Evolutionary conservation across 192 early-diverging fungal species (phyloP).

Genomic region (Gigaspora rosea): DNA sequence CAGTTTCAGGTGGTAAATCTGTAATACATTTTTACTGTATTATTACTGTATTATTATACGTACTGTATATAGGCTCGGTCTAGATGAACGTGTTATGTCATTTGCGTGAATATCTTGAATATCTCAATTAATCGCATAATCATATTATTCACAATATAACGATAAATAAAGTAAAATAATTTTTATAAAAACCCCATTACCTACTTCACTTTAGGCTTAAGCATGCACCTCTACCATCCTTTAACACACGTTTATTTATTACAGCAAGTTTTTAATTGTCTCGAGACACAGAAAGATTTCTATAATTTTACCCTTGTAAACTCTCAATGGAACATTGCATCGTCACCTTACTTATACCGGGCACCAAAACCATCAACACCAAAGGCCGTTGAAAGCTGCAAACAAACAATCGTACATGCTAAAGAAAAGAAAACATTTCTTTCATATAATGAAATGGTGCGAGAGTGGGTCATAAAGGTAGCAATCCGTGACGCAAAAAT

Average conservation of each 20-base stretch:
- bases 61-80: too few species aligned
- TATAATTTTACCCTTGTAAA: slow-evolving; percentile 1
- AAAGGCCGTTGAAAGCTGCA: not conserved
- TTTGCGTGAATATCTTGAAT: too few species aligned
- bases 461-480: not conserved
- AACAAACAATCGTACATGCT: not conserved
- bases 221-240: not conserved
- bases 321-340: not conserved
- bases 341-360: not conserved
- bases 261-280: not conserved
- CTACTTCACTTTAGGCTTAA: not conserved
- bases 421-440: not conserved
- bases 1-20: too few species aligned
- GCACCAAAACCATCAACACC: not conserved
- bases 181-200: too few species aligned
- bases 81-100: too few species aligned
- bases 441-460: slow-evolving; percentile 4
- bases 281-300: not conserved
- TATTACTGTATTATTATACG: too few species aligned
- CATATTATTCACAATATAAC: too few species aligned
- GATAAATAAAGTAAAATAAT: too few species aligned
- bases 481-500: not conserved
- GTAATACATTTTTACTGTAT: too few species aligned
- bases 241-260: not conserved
- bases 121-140: too few species aligned